Base-by-base conservation (phyloP, 2,329 filamentous ascomycete genomes). In the Colletotrichum gigasporum region DNA sequence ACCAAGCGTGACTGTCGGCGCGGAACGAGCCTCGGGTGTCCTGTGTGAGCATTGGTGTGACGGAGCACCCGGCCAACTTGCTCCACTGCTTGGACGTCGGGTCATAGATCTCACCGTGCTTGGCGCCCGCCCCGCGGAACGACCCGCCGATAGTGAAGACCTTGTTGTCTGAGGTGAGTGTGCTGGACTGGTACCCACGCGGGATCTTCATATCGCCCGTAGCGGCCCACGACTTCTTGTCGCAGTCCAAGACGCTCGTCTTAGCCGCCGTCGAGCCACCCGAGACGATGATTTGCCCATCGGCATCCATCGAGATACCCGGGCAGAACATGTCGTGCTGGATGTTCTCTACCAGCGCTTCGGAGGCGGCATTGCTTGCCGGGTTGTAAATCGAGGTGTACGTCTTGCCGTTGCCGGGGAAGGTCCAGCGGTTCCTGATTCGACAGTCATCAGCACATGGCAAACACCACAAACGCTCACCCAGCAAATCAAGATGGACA, bases 81-180 rank as follows among this genome's bases (percentile, higher is more conserved):
- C 75, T 79, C 85, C 85, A 89, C 2, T 71, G 72, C 30, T 84
- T 79, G 2, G 73, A 68, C 2, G 63, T 70, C 1, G 82, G 78
- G 57, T 83, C 73, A 70, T 81, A 87, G 16, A 87, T 71, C 68
- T 89, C 87, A 32, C 83, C 86, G 55, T 86, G 80, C 73, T 88
- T 88, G 3, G 67, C 57, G 0, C 76, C 80, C 6, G 66, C 44
- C 26, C 85, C 86, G n/a, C 78, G 82, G 67, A 72, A 77, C 0
- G 83, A 86, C 5, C 87, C 86, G 14, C 87, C 87, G 41, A 89
- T 87, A 5, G 78, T 80, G 71, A 89, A 89, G 16, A 87, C 79
- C 0, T 79, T 75, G 4, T 86, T 86, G 61, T 86, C 80, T 0
- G 84, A 83, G 1, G 80, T 69, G 9, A 10, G 2, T 4, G n/a